phyloP scores from a whole-genome alignment of 2,329 filamentous ascomycete species.

The Apiospora koreana region DNA sequence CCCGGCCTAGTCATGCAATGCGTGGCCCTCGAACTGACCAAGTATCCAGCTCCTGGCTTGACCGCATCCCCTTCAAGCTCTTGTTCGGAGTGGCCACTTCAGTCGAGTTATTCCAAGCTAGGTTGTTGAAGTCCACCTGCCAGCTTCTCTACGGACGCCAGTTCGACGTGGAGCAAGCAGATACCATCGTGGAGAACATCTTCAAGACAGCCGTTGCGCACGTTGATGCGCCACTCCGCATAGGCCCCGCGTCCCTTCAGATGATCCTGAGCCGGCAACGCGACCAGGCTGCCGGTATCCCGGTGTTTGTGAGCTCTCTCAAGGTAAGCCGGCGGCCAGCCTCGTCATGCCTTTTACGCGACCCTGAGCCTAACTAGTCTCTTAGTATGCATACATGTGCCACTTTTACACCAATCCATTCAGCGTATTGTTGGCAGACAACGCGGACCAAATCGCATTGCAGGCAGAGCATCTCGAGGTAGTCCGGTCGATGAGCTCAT shows the following conservation, averaged over 20 bases:
- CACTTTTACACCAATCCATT: slow-evolving; percentile 81
- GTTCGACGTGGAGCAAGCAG: slow-evolving; percentile 76
- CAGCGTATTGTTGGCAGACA: slow-evolving; percentile 58
- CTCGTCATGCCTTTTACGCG: neutral
- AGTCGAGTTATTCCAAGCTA: slow-evolving; percentile 75
- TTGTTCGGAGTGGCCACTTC: slow-evolving; percentile 82
- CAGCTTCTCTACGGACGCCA: slow-evolving; percentile 68
- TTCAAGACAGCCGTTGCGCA: slow-evolving; percentile 67
- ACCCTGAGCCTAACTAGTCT: slow-evolving; percentile 23
- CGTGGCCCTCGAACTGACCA: neutral
- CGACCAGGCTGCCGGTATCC: slow-evolving; percentile 76
- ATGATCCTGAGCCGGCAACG: slow-evolving; percentile 71
- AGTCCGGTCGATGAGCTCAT: slow-evolving; percentile 69
- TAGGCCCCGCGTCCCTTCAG: slow-evolving; percentile 65
- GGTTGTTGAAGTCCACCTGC: slow-evolving; percentile 69
- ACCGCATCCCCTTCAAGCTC: slow-evolving; percentile 75
- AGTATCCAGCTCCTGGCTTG: slow-evolving; percentile 59
- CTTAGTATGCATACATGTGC: slow-evolving; percentile 80
- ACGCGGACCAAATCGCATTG: slow-evolving; percentile 38
- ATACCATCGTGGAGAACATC: slow-evolving; percentile 70
- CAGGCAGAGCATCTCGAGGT: slow-evolving; percentile 66
- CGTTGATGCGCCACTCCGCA: slow-evolving; percentile 54
- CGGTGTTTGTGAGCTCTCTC: slow-evolving; percentile 69
- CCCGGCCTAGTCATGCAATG: neutral
- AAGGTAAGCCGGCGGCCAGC: slow-evolving; percentile 50